A percentile compares a stretch with the other conserved stretches of the same genome.
Conservation (phyloP, 2,329 filamentous ascomycete species). For the Pochonia chlamydosporia region DNA sequence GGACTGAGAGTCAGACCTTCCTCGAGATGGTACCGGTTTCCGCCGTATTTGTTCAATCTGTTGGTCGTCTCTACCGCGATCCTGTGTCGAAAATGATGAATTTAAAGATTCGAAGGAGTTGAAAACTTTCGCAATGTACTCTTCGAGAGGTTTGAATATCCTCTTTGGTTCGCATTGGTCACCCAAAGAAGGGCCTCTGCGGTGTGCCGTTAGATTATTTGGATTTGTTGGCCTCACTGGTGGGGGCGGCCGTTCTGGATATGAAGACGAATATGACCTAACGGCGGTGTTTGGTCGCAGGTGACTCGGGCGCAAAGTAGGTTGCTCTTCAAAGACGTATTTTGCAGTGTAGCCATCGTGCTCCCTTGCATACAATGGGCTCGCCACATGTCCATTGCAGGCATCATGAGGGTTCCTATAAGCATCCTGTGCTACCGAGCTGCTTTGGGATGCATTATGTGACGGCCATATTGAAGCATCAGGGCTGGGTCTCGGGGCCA, state of each 20-base stretch:
- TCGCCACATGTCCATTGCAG: neutral
- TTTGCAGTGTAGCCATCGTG: slow-evolving; percentile 8
- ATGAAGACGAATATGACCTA: slow-evolving; percentile 40
- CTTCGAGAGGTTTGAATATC: slow-evolving; percentile 72
- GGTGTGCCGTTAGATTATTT: slow-evolving; percentile 11
- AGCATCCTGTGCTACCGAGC: neutral
- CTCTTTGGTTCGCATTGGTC: slow-evolving; percentile 38
- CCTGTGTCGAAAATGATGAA: slow-evolving; percentile 58
- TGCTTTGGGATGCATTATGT: neutral
- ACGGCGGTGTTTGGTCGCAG: slow-evolving; percentile 14
- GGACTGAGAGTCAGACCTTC: slow-evolving; percentile 3
- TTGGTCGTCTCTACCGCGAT: slow-evolving; percentile 26
- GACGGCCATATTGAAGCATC: neutral
- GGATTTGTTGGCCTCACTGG: slow-evolving; percentile 13
- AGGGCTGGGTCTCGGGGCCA: slow-evolving; percentile 10
- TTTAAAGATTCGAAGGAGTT: slow-evolving; percentile 69
- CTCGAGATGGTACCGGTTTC: slow-evolving; percentile 17
- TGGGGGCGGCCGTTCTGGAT: slow-evolving; percentile 31
- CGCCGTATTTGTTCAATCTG: slow-evolving; percentile 20
- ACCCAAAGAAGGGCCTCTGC: slow-evolving; percentile 12
- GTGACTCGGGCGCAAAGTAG: slow-evolving; percentile 28
- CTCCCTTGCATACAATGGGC: neutral
- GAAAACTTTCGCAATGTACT: slow-evolving; percentile 67
- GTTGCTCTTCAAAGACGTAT: slow-evolving; percentile 32
- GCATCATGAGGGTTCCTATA: neutral